phyloP scores from a whole-genome alignment of 2,329 filamentous ascomycete genomes.

The Byssochlamys sp. region DNA sequence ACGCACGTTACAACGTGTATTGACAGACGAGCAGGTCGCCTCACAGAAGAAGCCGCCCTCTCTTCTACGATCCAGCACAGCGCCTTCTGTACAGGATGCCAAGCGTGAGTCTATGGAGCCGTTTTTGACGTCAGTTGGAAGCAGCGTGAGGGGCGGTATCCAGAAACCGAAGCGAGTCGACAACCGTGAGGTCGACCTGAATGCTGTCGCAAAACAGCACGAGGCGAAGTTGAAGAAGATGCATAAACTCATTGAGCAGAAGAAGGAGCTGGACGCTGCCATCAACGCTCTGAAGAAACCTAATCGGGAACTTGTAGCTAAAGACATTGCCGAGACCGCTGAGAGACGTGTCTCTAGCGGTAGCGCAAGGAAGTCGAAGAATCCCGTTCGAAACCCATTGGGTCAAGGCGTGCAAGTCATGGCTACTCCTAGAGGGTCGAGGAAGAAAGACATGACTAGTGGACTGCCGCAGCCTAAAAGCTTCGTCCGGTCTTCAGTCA shows the following conservation, averaged over 20 bases:
- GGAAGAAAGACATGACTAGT: slow-evolving; percentile 22
- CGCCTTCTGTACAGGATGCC: slow-evolving; percentile 27
- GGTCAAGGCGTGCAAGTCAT: slow-evolving; percentile 40
- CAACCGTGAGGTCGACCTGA: slow-evolving; percentile 42
- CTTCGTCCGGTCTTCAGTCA: slow-evolving; percentile 20
- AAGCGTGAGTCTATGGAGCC: slow-evolving; percentile 36
- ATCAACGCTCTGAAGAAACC: slow-evolving; percentile 40
- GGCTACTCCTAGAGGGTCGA: slow-evolving; percentile 36
- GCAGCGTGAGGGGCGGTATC: slow-evolving; percentile 33
- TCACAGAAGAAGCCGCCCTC: slow-evolving; percentile 26
- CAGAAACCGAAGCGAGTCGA: slow-evolving; percentile 37
- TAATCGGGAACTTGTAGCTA: slow-evolving; percentile 37
- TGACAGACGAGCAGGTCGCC: slow-evolving; percentile 35
- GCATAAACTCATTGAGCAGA: slow-evolving; percentile 36
- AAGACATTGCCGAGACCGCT: slow-evolving; percentile 36
- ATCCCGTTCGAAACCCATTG: slow-evolving; percentile 32
- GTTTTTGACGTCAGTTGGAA: slow-evolving; percentile 23
- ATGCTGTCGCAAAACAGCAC: slow-evolving; percentile 34
- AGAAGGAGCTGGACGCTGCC: slow-evolving; percentile 40
- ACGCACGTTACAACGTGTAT: slow-evolving; percentile 36
- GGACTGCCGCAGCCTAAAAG: slow-evolving; percentile 20
- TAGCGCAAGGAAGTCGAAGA: slow-evolving; percentile 29
- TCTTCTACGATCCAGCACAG: slow-evolving; percentile 35
- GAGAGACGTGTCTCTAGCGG: slow-evolving; percentile 25
- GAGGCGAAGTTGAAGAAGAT: slow-evolving; percentile 39